Evolutionary conservation across 371 early-diverging fungal genomes (phyloP), one percentile per base, ranked within the genome.

Genomic region (Haplosporangium sp.): DNA sequence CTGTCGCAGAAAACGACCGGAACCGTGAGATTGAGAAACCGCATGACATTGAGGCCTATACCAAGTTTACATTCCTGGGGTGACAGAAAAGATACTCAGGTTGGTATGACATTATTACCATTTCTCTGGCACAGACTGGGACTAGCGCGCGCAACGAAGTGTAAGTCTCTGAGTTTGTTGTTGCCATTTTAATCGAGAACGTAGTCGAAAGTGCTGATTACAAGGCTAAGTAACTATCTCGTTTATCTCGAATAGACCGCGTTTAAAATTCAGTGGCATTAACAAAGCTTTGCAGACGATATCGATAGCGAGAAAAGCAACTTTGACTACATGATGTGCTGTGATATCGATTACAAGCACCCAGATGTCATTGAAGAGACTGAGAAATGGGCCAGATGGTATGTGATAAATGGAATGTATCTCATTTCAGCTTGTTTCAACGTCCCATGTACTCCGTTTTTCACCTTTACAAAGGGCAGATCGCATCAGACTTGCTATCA

Each of bases 261-360:
- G 29, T 85, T 80, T 65, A 69, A 72, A 36, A 84, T 84, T 40
- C 38, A 74, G 18, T 83, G 85, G 18, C 66, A 82, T 45, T 71
- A 70, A 50, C 83, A 84, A 67, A 67, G 80, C 66, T 84, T 83
- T 73, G 62, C 85, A 0, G 70, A 82, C 14, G 79, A 84, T 53
- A 83, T 84, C 3, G 81, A 80, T 55, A 53, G 52, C 10, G 85
- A 85, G 46, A 73, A 81, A 9, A 83, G 85, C 53, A 85, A 85
- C 64, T 83, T 82, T 65, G 85, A 85, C 64, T 85, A 82, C 51
- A 61, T 85, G 40, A 76, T 83, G 76, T 80, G 67, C 18, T 69
- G 67, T 21, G 72, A 85, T 55, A 59, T 84, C 43, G 79, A 83
- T 51, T 74, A 75, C 29, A 51, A 58, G 18, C 82, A 83, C 38